These are phyloP conservation scores for Ulota crispa DNA, from an alignment of 225 moss, liverwort and hornwort species.

Conservation along the genomic window DNA sequence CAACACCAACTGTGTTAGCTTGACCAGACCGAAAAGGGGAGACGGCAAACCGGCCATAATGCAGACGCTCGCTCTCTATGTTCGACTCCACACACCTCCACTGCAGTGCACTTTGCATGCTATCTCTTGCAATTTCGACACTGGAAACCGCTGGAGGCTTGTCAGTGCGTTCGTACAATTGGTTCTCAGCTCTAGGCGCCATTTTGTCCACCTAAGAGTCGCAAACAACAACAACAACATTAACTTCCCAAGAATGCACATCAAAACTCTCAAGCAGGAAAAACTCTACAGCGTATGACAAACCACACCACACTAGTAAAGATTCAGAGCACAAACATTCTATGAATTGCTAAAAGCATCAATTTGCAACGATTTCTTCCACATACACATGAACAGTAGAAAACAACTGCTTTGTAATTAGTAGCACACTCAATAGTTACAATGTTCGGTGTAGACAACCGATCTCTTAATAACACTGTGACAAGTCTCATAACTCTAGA, in stretches of 20 bases:
- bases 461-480: neutral
- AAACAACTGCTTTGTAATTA: neutral
- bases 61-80: slow-evolving; percentile 20
- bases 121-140: slow-evolving; percentile 1
- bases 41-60: slow-evolving; percentile 30
- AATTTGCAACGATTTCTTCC: neutral
- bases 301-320: neutral
- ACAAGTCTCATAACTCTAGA: neutral
- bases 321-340: neutral
- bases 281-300: neutral
- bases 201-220: slow-evolving; percentile 32
- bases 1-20: slow-evolving; percentile 34
- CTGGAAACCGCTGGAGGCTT: slow-evolving; percentile 14
- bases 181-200: slow-evolving; percentile 6
- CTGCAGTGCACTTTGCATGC: slow-evolving; percentile 20
- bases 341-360: neutral
- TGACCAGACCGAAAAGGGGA: slow-evolving; percentile 36
- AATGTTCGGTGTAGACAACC: neutral
- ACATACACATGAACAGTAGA: neutral
- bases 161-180: slow-evolving; percentile 1
- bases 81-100: slow-evolving; percentile 39
- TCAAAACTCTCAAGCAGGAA: neutral
- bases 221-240: neutral
- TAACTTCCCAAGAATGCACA: neutral
- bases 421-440: neutral